Conservation (phyloP, 371 early-diverging fungal species). For the Apophysomyces trapeziformis region DNA sequence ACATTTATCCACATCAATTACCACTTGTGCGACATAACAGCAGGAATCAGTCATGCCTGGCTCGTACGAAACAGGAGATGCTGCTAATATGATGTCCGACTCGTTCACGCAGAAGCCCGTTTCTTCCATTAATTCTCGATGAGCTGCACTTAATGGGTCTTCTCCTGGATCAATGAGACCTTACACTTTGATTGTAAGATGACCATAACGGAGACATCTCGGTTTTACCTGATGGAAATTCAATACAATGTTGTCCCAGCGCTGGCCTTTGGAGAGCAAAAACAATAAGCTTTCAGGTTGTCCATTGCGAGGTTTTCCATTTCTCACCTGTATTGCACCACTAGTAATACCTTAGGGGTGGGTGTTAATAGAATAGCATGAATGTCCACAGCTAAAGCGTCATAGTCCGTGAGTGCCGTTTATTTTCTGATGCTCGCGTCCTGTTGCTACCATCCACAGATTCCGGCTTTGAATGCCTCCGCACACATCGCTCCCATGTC, state of each 20-base stretch:
- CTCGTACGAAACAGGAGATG: slow-evolving; percentile 55
- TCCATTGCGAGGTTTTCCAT: not conserved
- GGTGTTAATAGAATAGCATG: slow-evolving; percentile 46
- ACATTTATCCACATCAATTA: slow-evolving; percentile 20
- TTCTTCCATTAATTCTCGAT: slow-evolving; percentile 66
- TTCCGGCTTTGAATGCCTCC: slow-evolving; percentile 23
- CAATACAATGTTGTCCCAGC: slow-evolving; percentile 55
- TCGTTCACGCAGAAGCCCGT: slow-evolving; percentile 51
- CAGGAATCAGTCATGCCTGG: slow-evolving; percentile 65
- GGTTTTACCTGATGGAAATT: slow-evolving; percentile 64
- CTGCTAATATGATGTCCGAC: slow-evolving; percentile 17
- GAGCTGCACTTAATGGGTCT: slow-evolving; percentile 46
- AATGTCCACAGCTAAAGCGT: slow-evolving; percentile 52
- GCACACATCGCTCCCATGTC: slow-evolving; percentile 52
- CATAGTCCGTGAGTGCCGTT: not conserved
- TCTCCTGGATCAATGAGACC: slow-evolving; percentile 61
- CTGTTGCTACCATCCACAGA: slow-evolving; percentile 36
- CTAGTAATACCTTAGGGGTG: slow-evolving; percentile 53
- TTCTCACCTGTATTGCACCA: slow-evolving; percentile 58
- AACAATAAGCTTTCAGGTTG: not conserved
- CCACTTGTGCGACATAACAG: slow-evolving; percentile 48
- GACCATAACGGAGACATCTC: not conserved
- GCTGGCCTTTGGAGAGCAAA: slow-evolving; percentile 52
- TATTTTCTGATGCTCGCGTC: not conserved
- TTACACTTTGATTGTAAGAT: slow-evolving; percentile 15